Conservation (phyloP, 192 early-diverging fungal species). For the Physocladia obscura region DNA sequence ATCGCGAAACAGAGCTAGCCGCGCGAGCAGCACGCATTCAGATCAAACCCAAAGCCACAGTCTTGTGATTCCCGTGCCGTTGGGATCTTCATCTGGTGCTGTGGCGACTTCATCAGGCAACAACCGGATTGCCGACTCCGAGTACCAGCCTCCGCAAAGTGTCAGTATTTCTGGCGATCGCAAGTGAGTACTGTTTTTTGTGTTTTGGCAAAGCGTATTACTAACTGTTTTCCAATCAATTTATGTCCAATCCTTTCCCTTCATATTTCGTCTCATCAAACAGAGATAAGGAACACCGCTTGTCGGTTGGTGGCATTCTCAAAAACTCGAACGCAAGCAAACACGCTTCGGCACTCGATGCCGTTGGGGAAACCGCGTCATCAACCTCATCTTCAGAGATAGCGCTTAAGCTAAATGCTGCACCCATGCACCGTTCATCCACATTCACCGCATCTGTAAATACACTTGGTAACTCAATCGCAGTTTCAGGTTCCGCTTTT, state of each 20-base stretch:
- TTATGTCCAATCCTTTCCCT: too few species aligned
- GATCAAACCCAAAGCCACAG: background rate
- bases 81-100: background rate
- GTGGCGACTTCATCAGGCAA: background rate
- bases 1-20: too few species aligned
- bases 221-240: too few species aligned
- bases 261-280: too few species aligned
- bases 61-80: background rate
- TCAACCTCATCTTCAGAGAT: constrained; percentile 66
- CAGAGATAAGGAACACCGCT: too few species aligned
- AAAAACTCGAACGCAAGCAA: background rate
- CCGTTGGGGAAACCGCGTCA: too few species aligned
- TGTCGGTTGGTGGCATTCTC: too few species aligned
- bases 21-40: too few species aligned
- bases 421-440: constrained; percentile 55
- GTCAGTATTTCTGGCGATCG: background rate
- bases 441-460: background rate
- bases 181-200: background rate
- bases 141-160: too few species aligned
- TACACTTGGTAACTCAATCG: background rate
- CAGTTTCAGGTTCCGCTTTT: too few species aligned
- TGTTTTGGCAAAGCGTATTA: background rate
- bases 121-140: background rate
- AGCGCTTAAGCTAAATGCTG: constrained; percentile 83
- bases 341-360: background rate